These are phyloP conservation scores for Saccharomycopsis fibuligera DNA, from an alignment of 805 yeast species.

Conservation along the genomic window DNA sequence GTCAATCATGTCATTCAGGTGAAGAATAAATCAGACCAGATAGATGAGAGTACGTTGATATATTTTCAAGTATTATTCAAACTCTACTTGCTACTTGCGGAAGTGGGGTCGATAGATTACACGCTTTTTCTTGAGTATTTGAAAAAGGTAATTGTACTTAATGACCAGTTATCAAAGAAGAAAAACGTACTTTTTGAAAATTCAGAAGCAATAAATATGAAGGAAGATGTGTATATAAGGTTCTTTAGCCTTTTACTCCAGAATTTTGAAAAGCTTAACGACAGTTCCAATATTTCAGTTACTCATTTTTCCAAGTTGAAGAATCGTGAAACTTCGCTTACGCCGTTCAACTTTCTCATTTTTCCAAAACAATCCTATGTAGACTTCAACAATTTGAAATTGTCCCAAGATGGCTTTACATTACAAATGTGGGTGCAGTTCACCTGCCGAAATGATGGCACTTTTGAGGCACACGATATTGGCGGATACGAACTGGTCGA, in stretches of 20 bases:
- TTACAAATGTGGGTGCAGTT: conserved; percentile 38
- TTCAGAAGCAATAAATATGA: neutral
- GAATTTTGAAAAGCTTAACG: conserved; percentile 5
- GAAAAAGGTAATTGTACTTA: conserved; percentile 10
- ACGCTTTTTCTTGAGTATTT: conserved; percentile 1
- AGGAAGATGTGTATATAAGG: conserved; percentile 1
- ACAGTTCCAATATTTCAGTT: conserved; percentile 7
- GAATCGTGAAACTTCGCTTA: neutral
- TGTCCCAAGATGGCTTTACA: conserved; percentile 26
- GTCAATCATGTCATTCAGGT: neutral
- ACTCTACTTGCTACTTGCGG: conserved; percentile 11
- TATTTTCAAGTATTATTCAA: conserved; percentile 10
- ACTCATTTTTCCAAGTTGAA: conserved; percentile 6
- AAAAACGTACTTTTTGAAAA: neutral
- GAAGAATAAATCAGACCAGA: neutral
- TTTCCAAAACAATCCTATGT: conserved; percentile 8
- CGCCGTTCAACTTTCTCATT: conserved; percentile 15
- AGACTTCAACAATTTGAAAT: conserved; percentile 10
- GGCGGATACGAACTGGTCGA: neutral
- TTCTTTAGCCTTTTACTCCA: conserved; percentile 8
- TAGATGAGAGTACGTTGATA: neutral
- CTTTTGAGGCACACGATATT: neutral
- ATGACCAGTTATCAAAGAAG: conserved; percentile 4
- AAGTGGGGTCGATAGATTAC: conserved; percentile 15
- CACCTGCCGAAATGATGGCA: neutral